Evolutionary conservation across 257 asterid species (phyloP).

Genomic region (Thymus mandschuricus): DNA sequence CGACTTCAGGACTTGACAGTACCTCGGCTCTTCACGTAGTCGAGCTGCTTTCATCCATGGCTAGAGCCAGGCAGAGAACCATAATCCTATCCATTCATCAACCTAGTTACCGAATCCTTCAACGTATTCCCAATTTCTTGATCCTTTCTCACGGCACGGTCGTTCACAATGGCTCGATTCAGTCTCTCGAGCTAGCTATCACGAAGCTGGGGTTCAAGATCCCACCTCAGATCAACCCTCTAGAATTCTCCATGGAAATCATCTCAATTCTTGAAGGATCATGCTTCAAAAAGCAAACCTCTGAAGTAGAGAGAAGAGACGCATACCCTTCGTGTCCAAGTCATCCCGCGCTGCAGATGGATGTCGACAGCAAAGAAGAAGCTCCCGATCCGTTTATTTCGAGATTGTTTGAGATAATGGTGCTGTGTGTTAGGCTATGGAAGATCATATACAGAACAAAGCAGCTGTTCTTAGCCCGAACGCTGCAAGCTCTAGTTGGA

Average conservation of each 20-base stretch:
- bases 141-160: slow-evolving; percentile 77
- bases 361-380: slow-evolving; percentile 10
- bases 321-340: slow-evolving; percentile 18
- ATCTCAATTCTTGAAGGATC: slow-evolving; percentile 57
- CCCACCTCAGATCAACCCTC: slow-evolving; percentile 75
- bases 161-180: slow-evolving; percentile 70
- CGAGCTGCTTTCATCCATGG: slow-evolving; percentile 75
- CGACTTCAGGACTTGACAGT: slow-evolving; percentile 90
- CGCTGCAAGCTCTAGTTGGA: slow-evolving; percentile 86
- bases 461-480: slow-evolving; percentile 80
- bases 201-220: slow-evolving; percentile 50
- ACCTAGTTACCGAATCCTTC: slow-evolving; percentile 82
- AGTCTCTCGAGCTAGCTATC: slow-evolving; percentile 59
- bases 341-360: slow-evolving; percentile 24
- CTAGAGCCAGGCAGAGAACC: slow-evolving; percentile 61
- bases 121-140: slow-evolving; percentile 61
- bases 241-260: slow-evolving; percentile 84
- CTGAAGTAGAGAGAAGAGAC: slow-evolving; percentile 24
- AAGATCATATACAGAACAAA: slow-evolving; percentile 86
- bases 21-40: slow-evolving; percentile 88
- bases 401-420: slow-evolving; percentile 50
- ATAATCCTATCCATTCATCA: slow-evolving; percentile 77
- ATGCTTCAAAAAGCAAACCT: slow-evolving; percentile 33
- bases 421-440: slow-evolving; percentile 69
- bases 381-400: slow-evolving; percentile 23